Evolutionary conservation across 164 flowering plant genomes (phyloP).

Genomic region (Dillenia turbinata): DNA sequence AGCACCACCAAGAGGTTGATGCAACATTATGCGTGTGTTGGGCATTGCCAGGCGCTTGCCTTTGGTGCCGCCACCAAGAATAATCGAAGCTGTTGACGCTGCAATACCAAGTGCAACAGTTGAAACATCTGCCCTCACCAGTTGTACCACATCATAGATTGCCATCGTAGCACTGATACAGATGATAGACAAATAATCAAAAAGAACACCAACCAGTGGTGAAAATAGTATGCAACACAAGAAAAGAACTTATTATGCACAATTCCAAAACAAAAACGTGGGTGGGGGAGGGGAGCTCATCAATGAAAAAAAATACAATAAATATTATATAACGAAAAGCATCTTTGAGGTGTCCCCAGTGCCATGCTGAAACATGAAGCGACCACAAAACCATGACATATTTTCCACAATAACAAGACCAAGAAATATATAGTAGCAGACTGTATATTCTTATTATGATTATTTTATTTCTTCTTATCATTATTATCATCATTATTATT

Average conservation of each 20-base stretch:
- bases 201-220: neutral
- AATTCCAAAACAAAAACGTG: no score
- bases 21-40: conserved; percentile 85
- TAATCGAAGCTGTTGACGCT: conserved; percentile 88
- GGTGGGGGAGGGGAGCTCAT: neutral
- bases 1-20: conserved; percentile 91
- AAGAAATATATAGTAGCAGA: no score
- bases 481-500: no score
- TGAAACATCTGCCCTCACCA: conserved; percentile 92
- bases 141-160: conserved; percentile 78
- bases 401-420: no score
- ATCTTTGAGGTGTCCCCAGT: no score
- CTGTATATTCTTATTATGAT: no score
- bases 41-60: conserved; percentile 98
- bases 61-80: conserved; percentile 93
- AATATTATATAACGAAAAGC: neutral
- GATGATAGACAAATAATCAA: conserved; percentile 7
- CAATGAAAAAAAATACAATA: neutral
- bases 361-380: no score
- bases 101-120: conserved; percentile 88
- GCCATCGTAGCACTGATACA: conserved; percentile 84
- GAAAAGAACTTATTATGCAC: no score
- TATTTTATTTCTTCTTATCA: no score
- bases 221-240: neutral
- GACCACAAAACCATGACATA: no score